Conservation (phyloP, 1,139 yeast genomes). For the Diutina sp. region DNA sequence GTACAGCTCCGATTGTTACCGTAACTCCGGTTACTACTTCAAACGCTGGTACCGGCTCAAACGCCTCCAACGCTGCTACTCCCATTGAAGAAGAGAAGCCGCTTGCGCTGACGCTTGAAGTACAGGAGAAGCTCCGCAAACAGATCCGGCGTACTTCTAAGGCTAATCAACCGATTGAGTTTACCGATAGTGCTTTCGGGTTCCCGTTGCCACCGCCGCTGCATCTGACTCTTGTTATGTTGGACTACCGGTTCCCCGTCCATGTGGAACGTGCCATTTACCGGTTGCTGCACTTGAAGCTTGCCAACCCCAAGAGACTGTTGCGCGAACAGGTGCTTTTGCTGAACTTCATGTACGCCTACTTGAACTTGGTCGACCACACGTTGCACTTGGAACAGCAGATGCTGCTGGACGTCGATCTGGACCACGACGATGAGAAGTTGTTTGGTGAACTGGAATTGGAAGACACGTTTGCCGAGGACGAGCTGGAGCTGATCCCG, state of each 20-base stretch:
- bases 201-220: conserved; percentile 77
- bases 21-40: not conserved
- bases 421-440: conserved; percentile 7
- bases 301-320: conserved; percentile 89
- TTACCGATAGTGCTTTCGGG: conserved; percentile 76
- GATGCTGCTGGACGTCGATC: conserved; percentile 9
- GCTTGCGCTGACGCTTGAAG: conserved; percentile 27
- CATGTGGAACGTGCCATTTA: conserved; percentile 95
- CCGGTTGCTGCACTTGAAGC: conserved; percentile 77
- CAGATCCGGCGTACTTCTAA: conserved; percentile 29
- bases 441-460: not conserved
- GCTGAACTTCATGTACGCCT: conserved; percentile 95
- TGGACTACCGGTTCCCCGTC: conserved; percentile 78
- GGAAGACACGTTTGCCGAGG: not conserved
- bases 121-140: conserved; percentile 33
- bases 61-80: not conserved
- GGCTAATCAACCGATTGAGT: conserved; percentile 61
- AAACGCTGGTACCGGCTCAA: not conserved
- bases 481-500: conserved; percentile 2
- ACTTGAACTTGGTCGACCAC: conserved; percentile 86
- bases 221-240: conserved; percentile 61
- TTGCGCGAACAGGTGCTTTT: conserved; percentile 82
- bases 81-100: conserved; percentile 8
- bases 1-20: not conserved
- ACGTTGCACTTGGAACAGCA: conserved; percentile 62